Conservation (phyloP, 2,329 filamentous ascomycete genomes). For the Biscogniauxia mediterranea region DNA sequence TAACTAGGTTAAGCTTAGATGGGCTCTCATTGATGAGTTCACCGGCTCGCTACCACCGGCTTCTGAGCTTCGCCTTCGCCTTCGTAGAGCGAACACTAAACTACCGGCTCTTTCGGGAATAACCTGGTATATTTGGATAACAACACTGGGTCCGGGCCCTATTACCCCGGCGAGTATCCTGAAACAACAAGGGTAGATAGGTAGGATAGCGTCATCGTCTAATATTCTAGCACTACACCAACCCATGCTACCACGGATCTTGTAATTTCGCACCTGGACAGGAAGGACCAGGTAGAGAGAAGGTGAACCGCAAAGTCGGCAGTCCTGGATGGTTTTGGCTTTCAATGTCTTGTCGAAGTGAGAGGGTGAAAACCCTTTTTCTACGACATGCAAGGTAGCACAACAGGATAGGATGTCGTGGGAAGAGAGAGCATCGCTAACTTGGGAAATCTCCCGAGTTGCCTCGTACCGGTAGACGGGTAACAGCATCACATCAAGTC, state of each 20-base stretch:
- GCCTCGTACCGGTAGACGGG: background rate
- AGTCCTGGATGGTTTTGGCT: background rate
- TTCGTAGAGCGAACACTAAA: background rate
- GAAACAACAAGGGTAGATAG: slow-evolving; percentile 24
- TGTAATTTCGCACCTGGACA: background rate
- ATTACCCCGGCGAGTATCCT: slow-evolving; percentile 17
- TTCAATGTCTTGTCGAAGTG: slow-evolving; percentile 5
- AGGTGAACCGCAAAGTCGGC: background rate
- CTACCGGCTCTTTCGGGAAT: slow-evolving; percentile 7
- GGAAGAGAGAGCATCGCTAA: background rate
- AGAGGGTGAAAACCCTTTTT: slow-evolving; percentile 6
- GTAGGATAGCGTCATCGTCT: slow-evolving; percentile 21
- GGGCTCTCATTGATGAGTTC: no score
- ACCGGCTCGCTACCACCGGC: no score
- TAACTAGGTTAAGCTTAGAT: background rate
- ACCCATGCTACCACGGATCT: slow-evolving; percentile 1
- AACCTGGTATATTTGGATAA: slow-evolving; percentile 16
- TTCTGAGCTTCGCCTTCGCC: background rate
- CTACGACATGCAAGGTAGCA: slow-evolving; percentile 12
- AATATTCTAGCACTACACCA: slow-evolving; percentile 9
- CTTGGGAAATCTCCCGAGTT: slow-evolving; percentile 1
- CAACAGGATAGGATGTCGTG: background rate
- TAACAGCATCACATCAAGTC: background rate
- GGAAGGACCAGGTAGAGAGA: background rate
- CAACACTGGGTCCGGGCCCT: slow-evolving; percentile 16